Evolutionary conservation across 2,329 filamentous ascomycete species (phyloP), one percentile per base, ranked within the genome.

Genomic region (Trichophyton equinum): DNA sequence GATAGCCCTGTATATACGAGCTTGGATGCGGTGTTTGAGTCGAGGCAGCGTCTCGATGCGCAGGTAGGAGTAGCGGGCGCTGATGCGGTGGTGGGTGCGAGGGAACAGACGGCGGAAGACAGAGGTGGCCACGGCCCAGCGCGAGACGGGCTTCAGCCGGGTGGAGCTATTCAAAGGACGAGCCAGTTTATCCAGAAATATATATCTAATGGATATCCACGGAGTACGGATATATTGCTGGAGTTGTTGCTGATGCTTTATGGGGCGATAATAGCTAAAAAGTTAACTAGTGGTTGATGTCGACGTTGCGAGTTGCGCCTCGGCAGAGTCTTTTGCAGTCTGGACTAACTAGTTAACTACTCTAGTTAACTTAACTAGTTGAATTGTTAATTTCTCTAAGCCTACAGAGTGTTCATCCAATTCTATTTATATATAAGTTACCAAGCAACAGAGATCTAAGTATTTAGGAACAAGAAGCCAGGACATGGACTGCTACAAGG

Each of bases 1-100:
- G 61, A 95, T 79, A 64, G 86, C 88, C 53, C 81, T 81, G 71
- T 94, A 95, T 65, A 96, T 84, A 61, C 85, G 83, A 42, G 85
- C 85, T 74, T 95, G 90, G 7, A 89, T 76, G 59, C 81, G 79
- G 70, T 86, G 83, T 68, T 86, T 88, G 67, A 89, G 81, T 58
- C 79, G 77, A 11, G 89, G 88, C 25, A 95, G 74, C 4, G 83
- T 88, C 67, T 91, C 84, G 80, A 89, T 82, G 64, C 84, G 88
- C 72, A 96, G 84, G 65, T 80, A 78, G 67, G 85, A 80, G 60
- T 94, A 78, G 63, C 81, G 82, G 62, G 85, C 82, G 70, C 83
- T 84, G 67, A 85, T 85, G 66, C 80, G 82, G 64, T 82, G 79
- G 71, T 82, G 82, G 63, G 81, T 76, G 66, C 79, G 77, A n/a